These are phyloP conservation scores for Colletotrichum euphorbiae DNA, from an alignment of 2,329 filamentous ascomycete species.

Conservation along the genomic window DNA sequence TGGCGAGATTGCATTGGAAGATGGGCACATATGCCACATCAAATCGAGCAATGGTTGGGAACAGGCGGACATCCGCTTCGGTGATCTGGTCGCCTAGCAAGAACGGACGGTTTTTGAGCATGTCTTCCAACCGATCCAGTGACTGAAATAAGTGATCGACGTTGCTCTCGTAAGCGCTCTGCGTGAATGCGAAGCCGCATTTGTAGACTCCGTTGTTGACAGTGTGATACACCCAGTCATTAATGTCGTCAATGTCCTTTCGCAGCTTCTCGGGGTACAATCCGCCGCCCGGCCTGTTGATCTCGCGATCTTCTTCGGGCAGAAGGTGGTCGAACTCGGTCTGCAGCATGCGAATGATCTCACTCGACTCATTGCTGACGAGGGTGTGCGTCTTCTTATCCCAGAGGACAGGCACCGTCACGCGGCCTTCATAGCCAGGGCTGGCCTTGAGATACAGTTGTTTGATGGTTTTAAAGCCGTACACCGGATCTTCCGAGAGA, in stretches of 20 bases:
- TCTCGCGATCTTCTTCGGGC: conserved; percentile 63
- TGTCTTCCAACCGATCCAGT: conserved; percentile 72
- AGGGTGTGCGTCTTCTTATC: conserved; percentile 76
- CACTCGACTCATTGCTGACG: conserved; percentile 85
- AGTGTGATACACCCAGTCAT: conserved; percentile 73
- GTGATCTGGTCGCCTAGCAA: conserved; percentile 74
- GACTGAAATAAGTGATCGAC: conserved; percentile 70
- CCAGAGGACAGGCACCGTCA: conserved; percentile 80
- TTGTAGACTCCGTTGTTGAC: conserved; percentile 65
- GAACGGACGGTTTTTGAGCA: conserved; percentile 66
- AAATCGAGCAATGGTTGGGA: conserved; percentile 74
- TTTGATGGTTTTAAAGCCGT: conserved; percentile 74
- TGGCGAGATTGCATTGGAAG: conserved; percentile 73
- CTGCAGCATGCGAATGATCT: conserved; percentile 89
- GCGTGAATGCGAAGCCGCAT: conserved; percentile 73
- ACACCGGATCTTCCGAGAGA: conserved; percentile 69
- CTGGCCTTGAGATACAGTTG: conserved; percentile 78
- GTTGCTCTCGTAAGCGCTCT: conserved; percentile 74
- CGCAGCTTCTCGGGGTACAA: conserved; percentile 67
- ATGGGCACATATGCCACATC: conserved; percentile 76
- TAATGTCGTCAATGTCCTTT: conserved; percentile 71
- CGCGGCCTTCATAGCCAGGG: conserved; percentile 74
- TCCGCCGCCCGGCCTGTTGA: conserved; percentile 60
- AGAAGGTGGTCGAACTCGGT: conserved; percentile 75
- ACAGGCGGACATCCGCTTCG: conserved; percentile 76